These are phyloP conservation scores for Cercospora janseana DNA, from an alignment of 2,329 filamentous ascomycete genomes.

Conservation along the genomic window DNA sequence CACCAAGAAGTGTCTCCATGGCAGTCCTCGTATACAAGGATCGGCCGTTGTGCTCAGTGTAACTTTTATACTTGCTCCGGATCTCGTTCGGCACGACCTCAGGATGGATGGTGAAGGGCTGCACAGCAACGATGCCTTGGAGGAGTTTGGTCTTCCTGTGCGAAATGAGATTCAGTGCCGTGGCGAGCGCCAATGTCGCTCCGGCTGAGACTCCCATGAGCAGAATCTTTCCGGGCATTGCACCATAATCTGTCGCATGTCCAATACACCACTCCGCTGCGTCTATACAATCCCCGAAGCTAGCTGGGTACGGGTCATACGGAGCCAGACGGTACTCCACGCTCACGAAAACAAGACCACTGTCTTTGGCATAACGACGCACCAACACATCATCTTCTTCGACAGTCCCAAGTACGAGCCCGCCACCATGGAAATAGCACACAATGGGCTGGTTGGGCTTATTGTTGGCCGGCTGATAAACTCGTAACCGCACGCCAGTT, in stretches of 20 bases:
- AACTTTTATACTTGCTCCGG: constrained; percentile 15
- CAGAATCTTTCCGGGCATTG: constrained; percentile 12
- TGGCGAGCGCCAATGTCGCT: constrained; percentile 18
- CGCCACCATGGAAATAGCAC: constrained; percentile 22
- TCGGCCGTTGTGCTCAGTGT: constrained; percentile 17
- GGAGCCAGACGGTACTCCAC: constrained; percentile 61
- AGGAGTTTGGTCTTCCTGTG: constrained; percentile 11
- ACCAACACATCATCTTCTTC: constrained; percentile 21
- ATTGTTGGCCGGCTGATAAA: constrained; percentile 15
- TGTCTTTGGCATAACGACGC: constrained; percentile 16
- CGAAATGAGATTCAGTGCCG: constrained; percentile 17
- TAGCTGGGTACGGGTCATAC: constrained; percentile 57
- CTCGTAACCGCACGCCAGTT: constrained; percentile 18
- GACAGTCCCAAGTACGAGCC: constrained; percentile 19
- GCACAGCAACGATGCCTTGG: constrained; percentile 20
- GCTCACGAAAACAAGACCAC: constrained; percentile 50
- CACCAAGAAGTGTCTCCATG: constrained; percentile 20
- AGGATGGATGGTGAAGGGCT: constrained; percentile 23
- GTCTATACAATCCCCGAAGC: constrained; percentile 57
- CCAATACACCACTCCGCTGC: constrained; percentile 55
- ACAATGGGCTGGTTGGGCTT: constrained; percentile 19
- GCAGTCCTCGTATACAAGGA: constrained; percentile 20
- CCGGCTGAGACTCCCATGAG: constrained; percentile 23
- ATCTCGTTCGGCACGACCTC: constrained; percentile 21
- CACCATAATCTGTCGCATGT: constrained; percentile 39